A percentile compares a stretch with the other conserved stretches of the same genome.
Evolutionary conservation across 177 flowering plant species (phyloP).

Genomic region (Vitis hybrid): DNA sequence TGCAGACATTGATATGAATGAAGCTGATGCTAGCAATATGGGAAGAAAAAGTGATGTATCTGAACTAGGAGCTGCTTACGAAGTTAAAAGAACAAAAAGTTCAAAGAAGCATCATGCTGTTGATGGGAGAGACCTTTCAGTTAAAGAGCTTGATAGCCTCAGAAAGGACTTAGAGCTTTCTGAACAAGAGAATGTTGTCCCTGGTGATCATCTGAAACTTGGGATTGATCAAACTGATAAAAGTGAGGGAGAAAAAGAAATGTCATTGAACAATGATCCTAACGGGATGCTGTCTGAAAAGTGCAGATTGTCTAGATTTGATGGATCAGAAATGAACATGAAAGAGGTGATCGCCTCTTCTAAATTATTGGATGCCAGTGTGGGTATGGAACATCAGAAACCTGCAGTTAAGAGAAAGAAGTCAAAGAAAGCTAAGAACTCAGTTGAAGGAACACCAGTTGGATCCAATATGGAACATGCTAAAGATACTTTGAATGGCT

Average conservation of each 20-base stretch:
- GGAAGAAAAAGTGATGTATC: conserved; percentile 10
- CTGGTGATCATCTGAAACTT: background rate
- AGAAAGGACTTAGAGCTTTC: conserved; percentile 4
- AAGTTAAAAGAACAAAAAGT: conserved; percentile 4
- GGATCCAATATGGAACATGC: conserved; percentile 16
- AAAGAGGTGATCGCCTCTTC: conserved; percentile 12
- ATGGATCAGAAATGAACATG: conserved; percentile 1
- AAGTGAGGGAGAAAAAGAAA: conserved; percentile 10
- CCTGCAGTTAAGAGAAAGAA: conserved; percentile 29
- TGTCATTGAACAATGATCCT: conserved; percentile 6
- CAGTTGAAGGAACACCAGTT: conserved; percentile 5
- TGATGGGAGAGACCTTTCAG: conserved; percentile 7
- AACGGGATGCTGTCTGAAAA: conserved; percentile 11
- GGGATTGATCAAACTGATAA: conserved; percentile 7
- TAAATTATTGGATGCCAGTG: conserved; percentile 13
- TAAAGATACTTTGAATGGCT: conserved; percentile 3
- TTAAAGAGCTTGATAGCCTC: conserved; percentile 5
- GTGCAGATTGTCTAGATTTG: background rate
- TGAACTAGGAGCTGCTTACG: conserved; percentile 5
- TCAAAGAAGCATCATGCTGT: conserved; percentile 11
- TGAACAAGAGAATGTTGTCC: background rate
- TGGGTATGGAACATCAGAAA: conserved; percentile 15
- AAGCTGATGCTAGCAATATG: conserved; percentile 7
- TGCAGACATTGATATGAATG: conserved; percentile 9
- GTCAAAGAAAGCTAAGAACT: conserved; percentile 24